Evolutionary conservation across 331 rosid species (phyloP).

Genomic region (Malus hybrid): DNA sequence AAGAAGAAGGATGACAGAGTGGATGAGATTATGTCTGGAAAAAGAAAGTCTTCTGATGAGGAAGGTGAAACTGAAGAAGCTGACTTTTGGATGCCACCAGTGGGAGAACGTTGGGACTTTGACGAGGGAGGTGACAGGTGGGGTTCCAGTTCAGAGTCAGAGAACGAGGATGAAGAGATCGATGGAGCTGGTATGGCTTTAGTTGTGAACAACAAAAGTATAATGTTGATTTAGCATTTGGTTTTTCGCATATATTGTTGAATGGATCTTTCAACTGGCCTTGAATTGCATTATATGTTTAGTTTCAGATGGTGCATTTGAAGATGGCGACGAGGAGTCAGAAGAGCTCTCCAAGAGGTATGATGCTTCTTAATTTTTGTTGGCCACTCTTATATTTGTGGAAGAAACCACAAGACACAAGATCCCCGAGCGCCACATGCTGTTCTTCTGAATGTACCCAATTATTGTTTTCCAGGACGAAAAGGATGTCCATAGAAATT

Average conservation of each 20-base stretch:
- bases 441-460: neutral
- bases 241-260: neutral
- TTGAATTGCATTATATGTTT: neutral
- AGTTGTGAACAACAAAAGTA: neutral
- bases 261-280: neutral
- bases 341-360: constrained; percentile 63
- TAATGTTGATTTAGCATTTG: neutral
- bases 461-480: constrained; percentile 42
- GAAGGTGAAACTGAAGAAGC: constrained; percentile 49
- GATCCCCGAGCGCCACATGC: neutral
- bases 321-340: constrained; percentile 40
- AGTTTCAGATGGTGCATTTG: constrained; percentile 33
- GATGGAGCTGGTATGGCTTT: constrained; percentile 39
- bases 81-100: constrained; percentile 83
- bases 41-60: constrained; percentile 30
- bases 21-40: constrained; percentile 45
- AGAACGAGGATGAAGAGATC: constrained; percentile 38
- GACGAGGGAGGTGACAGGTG: constrained; percentile 82
- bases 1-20: constrained; percentile 22
- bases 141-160: constrained; percentile 63
- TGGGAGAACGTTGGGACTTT: constrained; percentile 78
- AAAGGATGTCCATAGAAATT: constrained; percentile 78
- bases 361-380: constrained; percentile 10
- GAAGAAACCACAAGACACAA: too few relatives aligned
- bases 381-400: too few relatives aligned